These are phyloP conservation scores for Clarireedia paspali DNA, from an alignment of 2,329 filamentous ascomycete species.

Conservation along the genomic window DNA sequence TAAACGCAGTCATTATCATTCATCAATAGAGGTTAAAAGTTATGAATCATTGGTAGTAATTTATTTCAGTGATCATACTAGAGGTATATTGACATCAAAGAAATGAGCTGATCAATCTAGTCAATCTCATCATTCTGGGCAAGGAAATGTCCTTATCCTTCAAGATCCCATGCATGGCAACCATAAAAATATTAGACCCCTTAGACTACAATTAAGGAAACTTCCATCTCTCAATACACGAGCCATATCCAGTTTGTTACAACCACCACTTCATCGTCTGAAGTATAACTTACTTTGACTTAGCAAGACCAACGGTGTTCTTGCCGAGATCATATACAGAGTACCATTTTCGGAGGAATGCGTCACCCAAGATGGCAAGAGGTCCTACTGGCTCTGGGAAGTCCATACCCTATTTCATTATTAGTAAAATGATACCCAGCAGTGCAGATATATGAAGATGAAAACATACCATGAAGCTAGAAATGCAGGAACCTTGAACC, in stretches of 20 bases:
- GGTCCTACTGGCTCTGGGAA: conserved; percentile 76
- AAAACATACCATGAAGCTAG: conserved; percentile 69
- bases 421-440: conserved; percentile 57
- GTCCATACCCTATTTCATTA: conserved; percentile 55
- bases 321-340: conserved; percentile 93
- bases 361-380: conserved; percentile 89
- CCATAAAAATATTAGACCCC: conserved; percentile 4
- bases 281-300: conserved; percentile 44
- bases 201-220: conserved; percentile 8
- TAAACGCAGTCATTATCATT: too few species aligned
- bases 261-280: background rate
- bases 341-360: conserved; percentile 80
- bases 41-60: too few species aligned
- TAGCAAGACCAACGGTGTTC: conserved; percentile 80
- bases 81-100: background rate
- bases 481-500: conserved; percentile 92
- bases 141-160: background rate
- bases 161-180: background rate
- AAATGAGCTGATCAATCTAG: conserved; percentile 1
- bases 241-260: background rate
- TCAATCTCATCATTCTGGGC: background rate
- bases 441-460: conserved; percentile 54
- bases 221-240: background rate
- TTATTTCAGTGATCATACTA: background rate
- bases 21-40: too few species aligned